Percentiles rank a stretch among this genome's conserved stretches.
phyloP scores from a whole-genome alignment of 306 rosid genomes.

The Acacia confusa region DNA sequence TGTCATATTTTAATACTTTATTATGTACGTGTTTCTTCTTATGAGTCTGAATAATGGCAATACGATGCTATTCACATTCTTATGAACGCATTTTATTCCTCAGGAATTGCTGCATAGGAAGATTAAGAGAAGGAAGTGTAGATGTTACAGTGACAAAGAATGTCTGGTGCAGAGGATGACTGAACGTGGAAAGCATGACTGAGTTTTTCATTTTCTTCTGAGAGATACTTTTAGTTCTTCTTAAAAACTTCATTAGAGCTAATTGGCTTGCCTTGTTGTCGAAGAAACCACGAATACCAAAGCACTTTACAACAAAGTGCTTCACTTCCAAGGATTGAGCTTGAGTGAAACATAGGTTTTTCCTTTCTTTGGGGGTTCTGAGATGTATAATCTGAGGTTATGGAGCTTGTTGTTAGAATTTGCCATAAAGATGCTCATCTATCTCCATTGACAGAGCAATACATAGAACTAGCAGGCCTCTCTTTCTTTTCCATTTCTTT shows the following conservation, averaged over 20 bases:
- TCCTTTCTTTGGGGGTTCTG: constrained; percentile 53
- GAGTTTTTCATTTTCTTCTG: constrained; percentile 29
- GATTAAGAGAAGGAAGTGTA: constrained; percentile 36
- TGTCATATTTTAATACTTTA: constrained; percentile 1
- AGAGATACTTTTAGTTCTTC: constrained; percentile 40
- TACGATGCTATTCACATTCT: constrained; percentile 20
- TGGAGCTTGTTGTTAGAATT: constrained; percentile 46
- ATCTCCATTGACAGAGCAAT: constrained; percentile 40
- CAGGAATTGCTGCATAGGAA: constrained; percentile 86
- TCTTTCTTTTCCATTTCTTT: constrained; percentile 25
- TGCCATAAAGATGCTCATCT: constrained; percentile 40
- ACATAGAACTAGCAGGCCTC: constrained; percentile 41
- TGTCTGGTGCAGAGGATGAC: constrained; percentile 47
- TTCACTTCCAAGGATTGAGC: constrained; percentile 51
- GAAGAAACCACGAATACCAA: constrained; percentile 43
- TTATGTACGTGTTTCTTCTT: neutral
- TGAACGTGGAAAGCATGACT: constrained; percentile 33
- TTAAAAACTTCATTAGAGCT: constrained; percentile 52
- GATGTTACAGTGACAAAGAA: constrained; percentile 40
- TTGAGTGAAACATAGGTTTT: constrained; percentile 50
- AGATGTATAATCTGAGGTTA: constrained; percentile 59
- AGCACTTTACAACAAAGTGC: constrained; percentile 45
- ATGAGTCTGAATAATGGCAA: neutral
- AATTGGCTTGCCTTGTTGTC: constrained; percentile 47
- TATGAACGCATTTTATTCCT: constrained; percentile 32